These are phyloP conservation scores for Sarocladium oryzae DNA, from an alignment of 2,329 filamentous ascomycete genomes.

Conservation along the genomic window DNA sequence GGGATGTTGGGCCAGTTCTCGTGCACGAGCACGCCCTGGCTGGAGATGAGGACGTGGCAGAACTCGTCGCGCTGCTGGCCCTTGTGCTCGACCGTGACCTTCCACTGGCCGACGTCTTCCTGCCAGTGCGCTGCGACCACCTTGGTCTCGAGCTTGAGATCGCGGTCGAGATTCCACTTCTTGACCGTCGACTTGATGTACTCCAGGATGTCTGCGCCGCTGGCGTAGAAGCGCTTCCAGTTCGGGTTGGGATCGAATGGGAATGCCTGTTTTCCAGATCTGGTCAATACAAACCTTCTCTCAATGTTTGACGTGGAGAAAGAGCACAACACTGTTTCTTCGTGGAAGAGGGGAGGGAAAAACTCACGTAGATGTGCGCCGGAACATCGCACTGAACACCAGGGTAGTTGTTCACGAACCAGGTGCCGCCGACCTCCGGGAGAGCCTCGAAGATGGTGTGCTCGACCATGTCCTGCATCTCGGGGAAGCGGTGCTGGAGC, in stretches of 20 bases:
- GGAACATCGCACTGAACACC: slow-evolving; percentile 21
- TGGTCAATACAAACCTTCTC: not conserved
- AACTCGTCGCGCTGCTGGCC: slow-evolving; percentile 6
- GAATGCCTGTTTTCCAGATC: slow-evolving; percentile 22
- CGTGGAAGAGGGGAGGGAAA: too few relatives aligned
- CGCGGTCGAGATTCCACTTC: slow-evolving; percentile 32
- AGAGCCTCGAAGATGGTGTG: slow-evolving; percentile 22
- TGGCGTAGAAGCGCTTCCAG: slow-evolving; percentile 52
- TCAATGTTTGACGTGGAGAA: too few relatives aligned
- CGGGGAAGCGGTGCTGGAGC: slow-evolving; percentile 22
- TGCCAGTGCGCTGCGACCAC: slow-evolving; percentile 19
- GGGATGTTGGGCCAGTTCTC: slow-evolving; percentile 38
- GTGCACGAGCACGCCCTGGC: slow-evolving; percentile 12
- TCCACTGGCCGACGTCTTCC: slow-evolving; percentile 29
- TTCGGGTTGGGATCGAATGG: slow-evolving; percentile 51
- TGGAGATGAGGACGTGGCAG: slow-evolving; percentile 13
- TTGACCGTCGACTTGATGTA: slow-evolving; percentile 45
- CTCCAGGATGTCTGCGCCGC: slow-evolving; percentile 47
- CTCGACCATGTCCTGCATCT: slow-evolving; percentile 8
- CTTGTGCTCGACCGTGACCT: slow-evolving; percentile 24
- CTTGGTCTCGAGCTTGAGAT: slow-evolving; percentile 26
- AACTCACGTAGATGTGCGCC: slow-evolving; percentile 22
- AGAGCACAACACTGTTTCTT: too few relatives aligned
- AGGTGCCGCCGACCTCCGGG: slow-evolving; percentile 18
- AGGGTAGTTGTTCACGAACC: slow-evolving; percentile 21